Evolutionary conservation across 106 monocot genomes (phyloP).

Genomic region (Dioscorea dumetorum): DNA sequence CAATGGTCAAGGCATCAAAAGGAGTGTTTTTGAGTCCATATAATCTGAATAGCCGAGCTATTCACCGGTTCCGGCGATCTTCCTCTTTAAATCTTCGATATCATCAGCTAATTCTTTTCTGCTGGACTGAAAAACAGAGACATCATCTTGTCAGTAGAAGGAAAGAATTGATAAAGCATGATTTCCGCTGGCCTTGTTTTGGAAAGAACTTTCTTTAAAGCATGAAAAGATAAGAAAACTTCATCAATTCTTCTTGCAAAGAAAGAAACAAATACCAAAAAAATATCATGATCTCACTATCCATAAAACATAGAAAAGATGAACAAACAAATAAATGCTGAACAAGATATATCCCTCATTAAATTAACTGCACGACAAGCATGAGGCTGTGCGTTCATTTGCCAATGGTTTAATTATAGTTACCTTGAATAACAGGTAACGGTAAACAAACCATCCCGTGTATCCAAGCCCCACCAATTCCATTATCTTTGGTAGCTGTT

Average conservation of each 20-base stretch:
- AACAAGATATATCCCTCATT: no score
- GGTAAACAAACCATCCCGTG: slow-evolving; percentile 94
- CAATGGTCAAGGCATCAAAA: background rate
- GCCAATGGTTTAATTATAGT: background rate
- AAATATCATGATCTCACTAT: no score
- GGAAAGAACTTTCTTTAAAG: no score
- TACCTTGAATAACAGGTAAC: slow-evolving; percentile 93
- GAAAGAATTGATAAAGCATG: no score
- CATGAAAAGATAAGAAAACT: background rate
- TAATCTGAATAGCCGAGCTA: slow-evolving; percentile 1
- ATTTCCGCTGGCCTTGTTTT: no score
- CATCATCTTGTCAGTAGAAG: no score
- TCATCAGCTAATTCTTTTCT: slow-evolving; percentile 53
- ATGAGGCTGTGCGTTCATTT: no score
- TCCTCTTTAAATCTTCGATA: slow-evolving; percentile 51
- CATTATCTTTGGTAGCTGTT: slow-evolving; percentile 75
- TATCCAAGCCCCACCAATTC: slow-evolving; percentile 92
- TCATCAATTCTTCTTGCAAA: background rate
- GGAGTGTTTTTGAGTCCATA: background rate
- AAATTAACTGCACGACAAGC: no score
- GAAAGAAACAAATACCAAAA: no score
- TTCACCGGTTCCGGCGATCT: slow-evolving; percentile 45
- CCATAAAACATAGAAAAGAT: no score
- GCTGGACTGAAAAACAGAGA: slow-evolving; percentile 29
- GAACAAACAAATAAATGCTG: no score